phyloP scores from a whole-genome alignment of 2,329 filamentous ascomycete species.

The Trichoderma sp. region DNA sequence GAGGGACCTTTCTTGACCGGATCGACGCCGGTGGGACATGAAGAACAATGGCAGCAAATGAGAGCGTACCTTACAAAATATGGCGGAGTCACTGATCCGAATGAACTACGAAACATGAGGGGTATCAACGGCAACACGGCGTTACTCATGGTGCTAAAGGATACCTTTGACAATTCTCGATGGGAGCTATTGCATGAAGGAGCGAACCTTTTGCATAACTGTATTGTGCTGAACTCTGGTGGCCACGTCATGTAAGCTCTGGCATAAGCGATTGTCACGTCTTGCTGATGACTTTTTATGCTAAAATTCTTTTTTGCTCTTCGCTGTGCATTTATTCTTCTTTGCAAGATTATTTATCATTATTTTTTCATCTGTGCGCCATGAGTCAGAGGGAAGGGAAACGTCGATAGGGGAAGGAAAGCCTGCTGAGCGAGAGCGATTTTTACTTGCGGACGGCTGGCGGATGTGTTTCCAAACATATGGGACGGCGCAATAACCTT shows the following conservation, averaged over 20 bases:
- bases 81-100: conserved; percentile 70
- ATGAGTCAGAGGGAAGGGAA: not conserved
- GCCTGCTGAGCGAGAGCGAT: conserved; percentile 8
- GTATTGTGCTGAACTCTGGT: conserved; percentile 56
- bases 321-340: not conserved
- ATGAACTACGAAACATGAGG: conserved; percentile 70
- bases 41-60: conserved; percentile 77
- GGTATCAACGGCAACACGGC: conserved; percentile 84
- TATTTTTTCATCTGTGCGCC: not conserved
- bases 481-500: conserved; percentile 19
- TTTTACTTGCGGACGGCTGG: not conserved
- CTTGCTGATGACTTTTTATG: not conserved
- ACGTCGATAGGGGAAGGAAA: not conserved
- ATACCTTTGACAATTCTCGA: conserved; percentile 77
- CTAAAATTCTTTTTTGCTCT: not conserved
- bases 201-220: conserved; percentile 75
- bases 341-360: not conserved
- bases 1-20: conserved; percentile 70
- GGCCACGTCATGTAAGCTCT: conserved; percentile 32
- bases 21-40: conserved; percentile 56
- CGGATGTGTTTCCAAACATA: conserved; percentile 9
- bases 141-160: conserved; percentile 76
- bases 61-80: conserved; percentile 72
- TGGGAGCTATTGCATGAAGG: conserved; percentile 95
- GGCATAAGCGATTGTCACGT: not conserved